Evolutionary conservation across 2,329 filamentous ascomycete species (phyloP).

Genomic region (Sporothrix schenckii): DNA sequence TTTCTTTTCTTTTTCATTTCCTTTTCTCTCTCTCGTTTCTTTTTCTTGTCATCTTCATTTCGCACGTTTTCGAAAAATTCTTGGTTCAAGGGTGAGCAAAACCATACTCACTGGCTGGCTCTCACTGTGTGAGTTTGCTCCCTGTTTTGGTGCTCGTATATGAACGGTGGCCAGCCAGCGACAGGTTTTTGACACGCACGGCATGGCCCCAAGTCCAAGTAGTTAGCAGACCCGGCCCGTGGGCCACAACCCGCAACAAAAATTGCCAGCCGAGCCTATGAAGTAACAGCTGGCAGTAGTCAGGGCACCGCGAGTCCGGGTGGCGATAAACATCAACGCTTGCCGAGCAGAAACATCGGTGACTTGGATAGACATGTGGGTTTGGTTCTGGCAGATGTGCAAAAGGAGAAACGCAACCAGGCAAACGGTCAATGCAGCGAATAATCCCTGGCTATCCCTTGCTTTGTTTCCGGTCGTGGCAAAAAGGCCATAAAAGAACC

Average conservation of each 20-base stretch:
- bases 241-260: background rate
- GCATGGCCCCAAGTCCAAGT: constrained; percentile 1
- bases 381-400: background rate
- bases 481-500: background rate
- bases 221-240: constrained; percentile 13
- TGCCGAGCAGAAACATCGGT: background rate
- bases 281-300: constrained; percentile 14
- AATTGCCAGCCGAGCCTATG: background rate
- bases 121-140: constrained; percentile 4
- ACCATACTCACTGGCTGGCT: background rate
- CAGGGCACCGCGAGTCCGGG: constrained; percentile 5
- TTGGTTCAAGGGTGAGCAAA: background rate
- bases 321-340: constrained; percentile 9
- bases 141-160: constrained; percentile 1
- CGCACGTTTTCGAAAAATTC: background rate
- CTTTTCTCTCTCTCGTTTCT: background rate
- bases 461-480: background rate
- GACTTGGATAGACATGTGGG: no score
- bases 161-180: constrained; percentile 13
- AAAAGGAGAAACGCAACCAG: background rate
- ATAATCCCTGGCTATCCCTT: constrained; percentile 1
- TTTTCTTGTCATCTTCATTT: background rate
- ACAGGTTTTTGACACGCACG: background rate
- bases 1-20: background rate
- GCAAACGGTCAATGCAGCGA: background rate